These are phyloP conservation scores for Leccinellum rugosiceps DNA, from an alignment of 768 basidiomycete species.

Conservation along the genomic window DNA sequence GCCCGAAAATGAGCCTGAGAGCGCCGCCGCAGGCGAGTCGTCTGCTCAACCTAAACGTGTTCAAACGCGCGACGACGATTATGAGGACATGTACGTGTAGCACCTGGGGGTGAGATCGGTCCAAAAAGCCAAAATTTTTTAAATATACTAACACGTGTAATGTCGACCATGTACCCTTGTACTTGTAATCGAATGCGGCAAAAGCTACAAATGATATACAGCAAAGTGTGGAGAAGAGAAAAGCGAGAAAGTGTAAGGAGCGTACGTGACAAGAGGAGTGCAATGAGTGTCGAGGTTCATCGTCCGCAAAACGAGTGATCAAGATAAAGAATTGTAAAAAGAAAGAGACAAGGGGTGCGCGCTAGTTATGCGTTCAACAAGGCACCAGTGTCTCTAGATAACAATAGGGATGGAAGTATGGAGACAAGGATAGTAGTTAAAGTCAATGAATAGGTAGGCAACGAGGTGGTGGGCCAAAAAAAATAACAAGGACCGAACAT, in stretches of 20 bases:
- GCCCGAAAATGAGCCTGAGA: constrained; percentile 11
- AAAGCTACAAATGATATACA: constrained; percentile 11
- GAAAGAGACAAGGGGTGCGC: constrained; percentile 9
- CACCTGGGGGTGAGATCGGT: background rate
- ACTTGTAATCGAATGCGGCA: constrained; percentile 6
- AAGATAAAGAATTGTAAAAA: background rate
- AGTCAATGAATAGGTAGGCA: background rate
- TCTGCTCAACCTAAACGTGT: constrained; percentile 8
- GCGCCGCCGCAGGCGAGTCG: background rate
- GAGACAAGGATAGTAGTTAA: background rate
- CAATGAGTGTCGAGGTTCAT: constrained; percentile 13
- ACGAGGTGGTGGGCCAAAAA: background rate
- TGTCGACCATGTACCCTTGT: constrained; percentile 8
- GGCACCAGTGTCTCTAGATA: background rate
- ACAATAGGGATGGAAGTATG: constrained; percentile 5
- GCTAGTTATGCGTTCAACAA: background rate
- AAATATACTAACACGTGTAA: constrained; percentile 6
- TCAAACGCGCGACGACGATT: constrained; percentile 9
- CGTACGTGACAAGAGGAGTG: background rate
- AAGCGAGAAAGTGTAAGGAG: background rate
- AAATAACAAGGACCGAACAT: background rate
- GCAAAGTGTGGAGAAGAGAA: background rate
- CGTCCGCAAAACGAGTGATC: constrained; percentile 1
- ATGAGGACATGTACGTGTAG: constrained; percentile 28
- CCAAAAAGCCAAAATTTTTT: background rate